A percentile compares a stretch with the other conserved stretches of the same genome.
These are phyloP conservation scores for Mycena sp. DNA, from an alignment of 1,284 basidiomycete species.

Conservation along the genomic window DNA sequence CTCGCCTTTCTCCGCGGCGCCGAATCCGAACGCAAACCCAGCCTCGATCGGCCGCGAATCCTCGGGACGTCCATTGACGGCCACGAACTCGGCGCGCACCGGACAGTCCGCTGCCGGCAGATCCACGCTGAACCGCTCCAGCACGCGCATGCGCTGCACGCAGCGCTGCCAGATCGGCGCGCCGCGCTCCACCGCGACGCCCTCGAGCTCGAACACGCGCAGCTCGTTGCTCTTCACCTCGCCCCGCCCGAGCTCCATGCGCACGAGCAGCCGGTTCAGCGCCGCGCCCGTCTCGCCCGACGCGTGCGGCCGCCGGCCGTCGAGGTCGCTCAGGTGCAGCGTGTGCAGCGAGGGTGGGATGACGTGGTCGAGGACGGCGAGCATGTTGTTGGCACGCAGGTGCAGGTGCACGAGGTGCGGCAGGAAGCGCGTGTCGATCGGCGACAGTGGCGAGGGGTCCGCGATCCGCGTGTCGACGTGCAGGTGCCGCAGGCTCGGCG, in stretches of 20 bases:
- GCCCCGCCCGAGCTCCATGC: slow-evolving; percentile 39
- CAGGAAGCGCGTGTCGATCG: slow-evolving; percentile 15
- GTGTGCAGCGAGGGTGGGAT: slow-evolving; percentile 38
- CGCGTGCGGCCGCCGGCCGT: slow-evolving; percentile 39
- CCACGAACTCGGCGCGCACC: too few species aligned
- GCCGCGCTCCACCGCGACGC: slow-evolving; percentile 24
- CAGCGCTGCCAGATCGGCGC: slow-evolving; percentile 41
- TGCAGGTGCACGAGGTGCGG: slow-evolving; percentile 37
- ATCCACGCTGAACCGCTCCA: slow-evolving; percentile 34
- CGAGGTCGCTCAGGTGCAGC: slow-evolving; percentile 43
- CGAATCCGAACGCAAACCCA: slow-evolving; percentile 14
- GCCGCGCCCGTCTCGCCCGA: slow-evolving; percentile 37
- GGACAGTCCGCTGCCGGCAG: neutral
- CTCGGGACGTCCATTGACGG: too few species aligned
- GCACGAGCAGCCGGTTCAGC: slow-evolving; percentile 39
- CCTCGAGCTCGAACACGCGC: slow-evolving; percentile 36
- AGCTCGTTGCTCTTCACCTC: slow-evolving; percentile 26
- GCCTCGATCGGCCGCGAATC: neutral
- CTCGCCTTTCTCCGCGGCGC: neutral
- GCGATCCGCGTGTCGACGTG: slow-evolving; percentile 25
- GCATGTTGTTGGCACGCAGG: slow-evolving; percentile 44
- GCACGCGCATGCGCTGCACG: slow-evolving; percentile 36
- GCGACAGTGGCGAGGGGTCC: neutral
- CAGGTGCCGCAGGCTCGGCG: slow-evolving; percentile 9
- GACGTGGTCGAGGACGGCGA: slow-evolving; percentile 39